phyloP scores from a whole-genome alignment of 306 rosid species.

The Fragaria vesca region DNA sequence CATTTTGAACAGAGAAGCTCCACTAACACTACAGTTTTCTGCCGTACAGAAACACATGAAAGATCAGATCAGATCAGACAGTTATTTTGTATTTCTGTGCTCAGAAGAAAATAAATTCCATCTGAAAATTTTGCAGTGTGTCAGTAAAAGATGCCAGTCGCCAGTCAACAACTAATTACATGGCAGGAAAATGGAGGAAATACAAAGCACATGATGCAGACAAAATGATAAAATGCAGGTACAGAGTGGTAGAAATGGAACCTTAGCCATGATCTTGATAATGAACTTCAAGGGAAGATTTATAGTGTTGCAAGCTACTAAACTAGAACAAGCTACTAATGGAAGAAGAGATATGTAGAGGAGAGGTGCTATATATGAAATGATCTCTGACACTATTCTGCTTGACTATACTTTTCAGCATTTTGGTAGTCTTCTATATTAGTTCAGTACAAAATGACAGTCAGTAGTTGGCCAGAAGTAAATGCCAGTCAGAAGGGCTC shows the following conservation, averaged over 20 bases:
- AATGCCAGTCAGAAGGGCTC: constrained; percentile 33
- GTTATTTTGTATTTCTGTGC: constrained; percentile 3
- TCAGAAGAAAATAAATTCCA: constrained; percentile 10
- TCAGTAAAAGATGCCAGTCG: constrained; percentile 21
- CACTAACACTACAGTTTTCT: constrained; percentile 56
- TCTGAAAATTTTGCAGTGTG: constrained; percentile 33
- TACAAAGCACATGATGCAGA: constrained; percentile 5
- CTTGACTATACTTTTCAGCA: not conserved
- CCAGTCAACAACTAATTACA: constrained; percentile 27
- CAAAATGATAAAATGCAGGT: not conserved
- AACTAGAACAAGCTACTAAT: constrained; percentile 20
- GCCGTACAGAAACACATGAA: constrained; percentile 32
- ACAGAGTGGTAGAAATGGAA: constrained; percentile 25
- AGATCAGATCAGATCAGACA: constrained; percentile 30
- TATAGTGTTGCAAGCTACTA: not conserved
- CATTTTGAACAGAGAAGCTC: constrained; percentile 54
- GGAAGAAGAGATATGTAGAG: constrained; percentile 19
- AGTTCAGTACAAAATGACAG: constrained; percentile 30
- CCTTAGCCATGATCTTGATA: constrained; percentile 50
- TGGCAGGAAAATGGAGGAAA: constrained; percentile 7
- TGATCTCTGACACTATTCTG: not conserved
- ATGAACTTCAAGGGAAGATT: not conserved
- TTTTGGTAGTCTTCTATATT: not conserved
- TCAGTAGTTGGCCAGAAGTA: constrained; percentile 37
- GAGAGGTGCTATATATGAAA: constrained; percentile 14